Base-by-base conservation (phyloP, 306 rosid species). In the Cicer cuneatum region DNA sequence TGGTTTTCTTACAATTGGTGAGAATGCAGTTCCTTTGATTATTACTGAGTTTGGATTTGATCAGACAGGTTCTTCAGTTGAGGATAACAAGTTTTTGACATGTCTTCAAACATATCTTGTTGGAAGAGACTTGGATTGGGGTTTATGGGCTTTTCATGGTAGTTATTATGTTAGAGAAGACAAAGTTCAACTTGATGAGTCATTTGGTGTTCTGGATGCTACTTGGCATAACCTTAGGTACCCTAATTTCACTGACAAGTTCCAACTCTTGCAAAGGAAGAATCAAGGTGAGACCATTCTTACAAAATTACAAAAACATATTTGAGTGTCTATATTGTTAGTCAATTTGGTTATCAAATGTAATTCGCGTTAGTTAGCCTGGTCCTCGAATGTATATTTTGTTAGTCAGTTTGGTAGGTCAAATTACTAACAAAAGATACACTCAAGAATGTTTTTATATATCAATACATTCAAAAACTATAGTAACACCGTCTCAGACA, bases 61-160 rank as follows among this genome's bases (percentile, higher is more conserved):
- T 38, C 81, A 81, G 18, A 1, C 19, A 2, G 82, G 85, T 2
- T n/a, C 15, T 1, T 42, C 71, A 8, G 45, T 48, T 8, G 76
- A 72, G 18, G 79, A 86, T 12, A 86, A 85, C 38, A 75, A 65
- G 40, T 89, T 83, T 75, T 74, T 89, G 86, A 86, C 81, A 13
- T 89, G 93, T 69, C 85, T 89, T 16, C 80, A 85, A 18, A 75
- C 93, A 2, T 80, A 82, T n/a, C 85, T 89, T 70, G 83, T 72
- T 49, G 85, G 60, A 14, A 82, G 78, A 41, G 93, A 89, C 66
- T 0, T 89, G 78, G 93, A 89, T 41, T 89, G 87, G 87, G 90
- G 85, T 0, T 70, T 85, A 29, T 86, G 93, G 90, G 85, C 89
- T 10, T 84, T 84, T 49, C 90, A 82, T 14, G 87, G 90, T 13